These are phyloP conservation scores for Periconia sp. DNA, from an alignment of 2,329 filamentous ascomycete genomes.

Conservation along the genomic window DNA sequence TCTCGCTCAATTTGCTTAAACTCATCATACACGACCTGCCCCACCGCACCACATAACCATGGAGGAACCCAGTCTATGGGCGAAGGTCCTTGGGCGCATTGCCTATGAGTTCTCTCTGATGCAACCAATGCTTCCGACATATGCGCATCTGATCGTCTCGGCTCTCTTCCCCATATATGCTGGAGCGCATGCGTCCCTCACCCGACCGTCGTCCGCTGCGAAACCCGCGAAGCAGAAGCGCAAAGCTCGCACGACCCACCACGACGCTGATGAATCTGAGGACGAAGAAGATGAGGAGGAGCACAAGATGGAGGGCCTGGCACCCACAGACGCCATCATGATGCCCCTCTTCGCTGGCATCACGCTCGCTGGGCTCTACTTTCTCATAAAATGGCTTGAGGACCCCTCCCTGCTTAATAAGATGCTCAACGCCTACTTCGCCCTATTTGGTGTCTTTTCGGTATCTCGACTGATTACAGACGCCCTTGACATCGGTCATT, in stretches of 20 bases:
- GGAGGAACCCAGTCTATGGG: slow-evolving; percentile 39
- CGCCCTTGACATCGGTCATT: slow-evolving; percentile 65
- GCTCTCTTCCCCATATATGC: slow-evolving; percentile 84
- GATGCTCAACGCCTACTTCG: slow-evolving; percentile 84
- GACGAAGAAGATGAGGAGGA: slow-evolving; percentile 59
- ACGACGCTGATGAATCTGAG: slow-evolving; percentile 56
- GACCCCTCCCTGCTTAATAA: slow-evolving; percentile 83
- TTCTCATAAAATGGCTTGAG: slow-evolving; percentile 86
- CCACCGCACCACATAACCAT: no score
- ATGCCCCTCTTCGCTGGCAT: slow-evolving; percentile 80
- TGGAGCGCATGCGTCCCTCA: slow-evolving; percentile 83
- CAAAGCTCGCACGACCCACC: slow-evolving; percentile 28
- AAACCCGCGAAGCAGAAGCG: slow-evolving; percentile 61
- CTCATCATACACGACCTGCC: no score
- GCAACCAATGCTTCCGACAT: slow-evolving; percentile 58
- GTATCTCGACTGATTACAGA: slow-evolving; percentile 78
- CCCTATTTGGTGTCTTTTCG: slow-evolving; percentile 77
- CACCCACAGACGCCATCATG: slow-evolving; percentile 80
- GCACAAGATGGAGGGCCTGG: slow-evolving; percentile 70
- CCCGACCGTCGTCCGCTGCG: slow-evolving; percentile 79
- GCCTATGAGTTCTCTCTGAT: slow-evolving; percentile 52
- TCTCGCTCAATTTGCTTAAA: no score
- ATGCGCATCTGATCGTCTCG: slow-evolving; percentile 68
- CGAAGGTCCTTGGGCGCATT: slow-evolving; percentile 35
- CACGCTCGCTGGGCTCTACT: slow-evolving; percentile 78